phyloP scores from a whole-genome alignment of 352 stramenopile genomes.

The Globisporangium apiculatum region DNA sequence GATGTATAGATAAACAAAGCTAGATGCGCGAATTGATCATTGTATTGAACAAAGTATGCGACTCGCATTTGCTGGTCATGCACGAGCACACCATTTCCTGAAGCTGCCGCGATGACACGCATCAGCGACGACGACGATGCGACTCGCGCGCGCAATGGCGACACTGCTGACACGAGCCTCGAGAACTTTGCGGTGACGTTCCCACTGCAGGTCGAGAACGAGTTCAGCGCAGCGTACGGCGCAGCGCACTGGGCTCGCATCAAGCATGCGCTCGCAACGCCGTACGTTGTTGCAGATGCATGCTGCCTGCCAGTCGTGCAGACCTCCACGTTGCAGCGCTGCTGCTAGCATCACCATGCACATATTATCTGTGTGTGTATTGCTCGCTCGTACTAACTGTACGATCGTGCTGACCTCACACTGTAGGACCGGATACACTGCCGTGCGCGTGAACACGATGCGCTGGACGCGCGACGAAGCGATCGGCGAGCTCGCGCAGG shows the following conservation, averaged over 20 bases:
- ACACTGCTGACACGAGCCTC: conserved; percentile 13
- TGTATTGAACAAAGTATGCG: not conserved
- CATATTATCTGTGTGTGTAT: not conserved
- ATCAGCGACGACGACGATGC: conserved; percentile 4
- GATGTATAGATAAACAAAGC: too few species aligned
- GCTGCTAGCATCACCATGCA: not conserved
- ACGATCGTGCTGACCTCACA: too few species aligned
- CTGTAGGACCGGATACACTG: conserved; percentile 55
- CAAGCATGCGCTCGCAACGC: conserved; percentile 58
- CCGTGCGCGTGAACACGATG: conserved; percentile 75
- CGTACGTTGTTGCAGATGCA: conserved; percentile 23
- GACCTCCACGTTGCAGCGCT: too few species aligned
- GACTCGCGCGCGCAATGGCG: too few species aligned
- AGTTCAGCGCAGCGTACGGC: conserved; percentile 55
- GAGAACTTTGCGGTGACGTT: conserved; percentile 71
- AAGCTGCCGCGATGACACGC: conserved; percentile 4
- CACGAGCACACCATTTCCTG: not conserved
- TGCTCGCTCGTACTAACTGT: not conserved
- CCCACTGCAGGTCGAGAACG: conserved; percentile 50
- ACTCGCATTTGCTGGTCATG: conserved; percentile 1
- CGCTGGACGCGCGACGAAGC: conserved; percentile 48
- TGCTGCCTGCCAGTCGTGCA: not conserved
- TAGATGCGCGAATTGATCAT: too few species aligned
- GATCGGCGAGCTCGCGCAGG: conserved; percentile 28
- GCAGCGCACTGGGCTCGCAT: conserved; percentile 59